Evolutionary conservation across 2,329 filamentous ascomycete species (phyloP), one percentile per base, ranked within the genome.

Genomic region (Ophiostoma triangulosporum): DNA sequence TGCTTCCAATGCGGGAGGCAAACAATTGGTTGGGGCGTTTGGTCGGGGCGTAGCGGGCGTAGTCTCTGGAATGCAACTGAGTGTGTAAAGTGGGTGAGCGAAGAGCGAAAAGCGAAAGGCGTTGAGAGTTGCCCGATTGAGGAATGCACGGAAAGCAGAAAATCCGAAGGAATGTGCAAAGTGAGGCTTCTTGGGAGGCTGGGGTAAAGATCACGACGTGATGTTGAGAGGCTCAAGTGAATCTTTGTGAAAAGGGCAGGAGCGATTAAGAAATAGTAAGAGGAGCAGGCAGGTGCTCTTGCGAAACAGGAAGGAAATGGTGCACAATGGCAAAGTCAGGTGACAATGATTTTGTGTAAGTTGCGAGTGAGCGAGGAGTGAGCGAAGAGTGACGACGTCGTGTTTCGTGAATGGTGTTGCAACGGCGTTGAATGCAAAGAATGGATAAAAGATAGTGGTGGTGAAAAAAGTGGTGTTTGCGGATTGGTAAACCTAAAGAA

Each of bases 131-230:
- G 50, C 53, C 56, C 6, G 51, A 33, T 31, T 2, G 48, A 50
- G 56, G 51, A 56, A 57, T 56, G 56, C 50, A 20, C 27, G 24
- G 48, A 22, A 49, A 31, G 26, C 22, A 31, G 17, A 29, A 29
- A n/a, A 31, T 9, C 6, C 26, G 15, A 27, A 36, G 32, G 43
- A 51, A 54, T 51, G 52, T 24, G 45, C 50, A 52, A 48, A 45
- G 14, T 33, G 46, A 45, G n/a, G 45, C 24, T 53, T 40, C n/a
- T 43, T 26, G 38, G 24, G 11, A 9, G 20, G 35, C 8, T 17
- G 7, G 20, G 20, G 17, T 43, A 17, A 24, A 43, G 38, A 43
- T 43, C 38, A 43, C 38, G n/a, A 43, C 22, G 20, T 43, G 38
- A 43, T 24, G 38, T 38, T 38, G 35, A 38, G 35, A 38, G 14